Conservation (phyloP, 345 rosid genomes). For the Eucalyptus albens region DNA sequence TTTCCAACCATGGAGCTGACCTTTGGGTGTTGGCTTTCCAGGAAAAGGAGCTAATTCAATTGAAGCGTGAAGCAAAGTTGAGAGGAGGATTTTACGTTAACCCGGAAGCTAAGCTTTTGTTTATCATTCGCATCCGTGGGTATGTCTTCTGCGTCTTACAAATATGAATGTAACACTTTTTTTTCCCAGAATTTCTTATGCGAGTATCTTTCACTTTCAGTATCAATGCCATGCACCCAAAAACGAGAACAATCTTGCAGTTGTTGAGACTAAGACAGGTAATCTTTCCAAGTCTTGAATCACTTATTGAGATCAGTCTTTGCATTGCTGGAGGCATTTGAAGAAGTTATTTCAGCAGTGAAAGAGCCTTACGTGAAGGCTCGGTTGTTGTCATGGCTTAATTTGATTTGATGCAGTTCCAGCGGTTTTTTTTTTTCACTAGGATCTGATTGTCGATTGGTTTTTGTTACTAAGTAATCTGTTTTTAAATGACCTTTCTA, state of each 20-base stretch:
- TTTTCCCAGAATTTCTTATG: not conserved
- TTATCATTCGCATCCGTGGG: conserved; percentile 65
- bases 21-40: not conserved
- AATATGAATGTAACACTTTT: not conserved
- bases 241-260: conserved; percentile 54
- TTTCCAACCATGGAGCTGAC: not conserved
- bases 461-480: not conserved
- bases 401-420: not conserved
- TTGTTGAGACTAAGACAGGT: conserved; percentile 86
- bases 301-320: not conserved
- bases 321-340: not conserved
- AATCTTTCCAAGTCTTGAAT: not conserved
- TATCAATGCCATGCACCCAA: conserved; percentile 84
- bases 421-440: not conserved
- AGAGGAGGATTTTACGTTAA: conserved; percentile 70
- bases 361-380: not conserved
- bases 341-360: not conserved
- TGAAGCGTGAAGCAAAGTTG: conserved; percentile 67
- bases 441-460: not conserved
- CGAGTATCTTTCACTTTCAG: conserved; percentile 4
- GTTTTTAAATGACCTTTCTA: not conserved
- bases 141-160: conserved; percentile 1
- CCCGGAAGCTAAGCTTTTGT: conserved; percentile 63
- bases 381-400: not conserved
- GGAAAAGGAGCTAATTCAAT: conserved; percentile 38